Evolutionary conservation across 345 rosid species (phyloP), one percentile per base, ranked within the genome.

Genomic region (Brassica cretica): DNA sequence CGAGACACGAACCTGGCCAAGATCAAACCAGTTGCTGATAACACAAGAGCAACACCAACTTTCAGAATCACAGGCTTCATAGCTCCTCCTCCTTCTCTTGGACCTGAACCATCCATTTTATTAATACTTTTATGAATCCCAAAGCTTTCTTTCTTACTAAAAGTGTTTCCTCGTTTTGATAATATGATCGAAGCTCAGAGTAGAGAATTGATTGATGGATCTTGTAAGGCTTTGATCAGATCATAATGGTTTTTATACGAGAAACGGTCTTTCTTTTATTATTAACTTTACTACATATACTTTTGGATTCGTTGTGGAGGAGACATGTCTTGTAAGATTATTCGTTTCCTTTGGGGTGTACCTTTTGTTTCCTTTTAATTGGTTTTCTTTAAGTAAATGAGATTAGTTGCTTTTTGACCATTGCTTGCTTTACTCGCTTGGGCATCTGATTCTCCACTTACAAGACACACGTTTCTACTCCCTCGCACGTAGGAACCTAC

Each of bases 1-100:
- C 81, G 77, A 15, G 84, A 39, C 29, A 89, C 74, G 75, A 87
- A 80, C 79, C 70, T 87, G 0, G 90, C 88, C 70, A 51, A 83
- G 41, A 87, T 2, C 65, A 91, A 84, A 78, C 93, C 93, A 56
- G 89, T 85, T 71, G 89, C 75, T 25, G 97, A 89, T n/a, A 93
- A 0, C 24, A 75, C 89, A 56, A 93, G 58, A 61, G 93, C 88
- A 59, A 91, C 60, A 21, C 91, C 89, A 70, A 91, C 89, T 81
- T 85, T 90, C 18, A 94, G 84, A 27, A 90, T 66, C 75, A 84
- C 64, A 1, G 97, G 96, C 87, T 75, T 90, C 56, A 88, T 62
- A 60, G 69, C 70, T 60, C 82, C 83, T 61, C 76, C 80, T 72
- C 77, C 85, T 59, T 85, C 84, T 44, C 80, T 24, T 64, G 90